Base-by-base conservation (phyloP, 768 basidiomycete genomes). In the Russula griseocarnosa region DNA sequence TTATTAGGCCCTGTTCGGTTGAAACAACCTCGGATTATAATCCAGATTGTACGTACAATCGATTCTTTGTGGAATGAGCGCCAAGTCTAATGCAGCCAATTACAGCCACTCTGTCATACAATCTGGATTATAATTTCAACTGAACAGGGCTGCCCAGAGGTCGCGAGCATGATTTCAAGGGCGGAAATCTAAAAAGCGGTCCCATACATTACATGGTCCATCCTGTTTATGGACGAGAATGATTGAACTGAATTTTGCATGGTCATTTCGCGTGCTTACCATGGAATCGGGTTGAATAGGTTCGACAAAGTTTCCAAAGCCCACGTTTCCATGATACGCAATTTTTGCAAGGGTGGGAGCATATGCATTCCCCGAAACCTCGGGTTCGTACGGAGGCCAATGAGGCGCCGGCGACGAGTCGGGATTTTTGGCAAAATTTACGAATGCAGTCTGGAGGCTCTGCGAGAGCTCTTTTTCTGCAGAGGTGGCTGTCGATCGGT, bases 381-480 rank as follows among this genome's bases (percentile, higher is more conserved):
- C 53, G 2, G 63, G 51, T 16, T 38, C 14, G 36, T 65, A 61
- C 14, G 46, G 3, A 24, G 59, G 46, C 64, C 64, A 65, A 36
- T 57, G 51, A 5, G 24, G 24, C n/a, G 54, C 64, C 36, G 36
- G 14, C 13, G 64, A 54, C 18, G 54, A 26, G 26, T 26, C 38
- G 1, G 60, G 54, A 22, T 65, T 26, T 28, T 61, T 65, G 40
- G 20, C 49, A 18, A 65, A 61, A 18, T 65, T 61, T 14, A 28
- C 52, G n/a, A 65, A 57, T 6, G 60, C 60, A 8, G 59, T 52
- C 47, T 61, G 59, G 53, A 71, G 63, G 11, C 67, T 73, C 16
- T 55, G 24, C 1, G 72, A 73, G 24, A 73, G 60, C 24, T 66
- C 63, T 20, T n/a, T 66, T 55, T 73, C 70, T 10, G 67, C 38